Evolutionary conservation across 192 early-diverging fungal genomes (phyloP), one percentile per base, ranked within the genome.

Genomic region (Entomortierella beljakovae): DNA sequence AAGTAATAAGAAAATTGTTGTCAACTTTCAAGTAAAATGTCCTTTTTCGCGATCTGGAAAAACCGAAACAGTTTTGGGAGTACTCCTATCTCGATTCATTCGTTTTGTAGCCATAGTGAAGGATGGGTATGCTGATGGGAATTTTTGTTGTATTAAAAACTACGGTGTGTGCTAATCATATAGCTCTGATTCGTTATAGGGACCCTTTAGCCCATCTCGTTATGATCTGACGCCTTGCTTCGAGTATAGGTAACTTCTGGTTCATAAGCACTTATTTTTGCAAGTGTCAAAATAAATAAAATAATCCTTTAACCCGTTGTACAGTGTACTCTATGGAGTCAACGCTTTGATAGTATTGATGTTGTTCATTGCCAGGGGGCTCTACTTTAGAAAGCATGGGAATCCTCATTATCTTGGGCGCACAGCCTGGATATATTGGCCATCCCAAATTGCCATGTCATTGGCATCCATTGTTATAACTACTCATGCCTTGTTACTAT

Each of bases 361-460:
- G n/a, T 22, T 65, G 6, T 42, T 65, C n/a, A 0, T 58, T 9
- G 48, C 40, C 29, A 37, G 70, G 11, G 15, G 11, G 3, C 20
- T 2, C 15, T 46, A 46, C 15, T 16, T 46, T 11, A 46, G 43
- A 46, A 46, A 46, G 15, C 43, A 46, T 46, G 15, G 43, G 15
- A 16, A 46, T 11, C 48, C 57, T 1, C 71, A 74, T 31, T 25
- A 20, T 23, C 40, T 66, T 9, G 71, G 71, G 13, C 62, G 71
- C 13, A 74, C 71, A 32, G 57, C 23, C 18, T 60, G 48, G 57
- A 74, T 74, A n/a, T 74, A 66, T 20, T 74, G 71, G 71, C 71
- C 71, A 32, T 55, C 71, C 5, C 71, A 74, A 58, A 23, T 58
- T 15, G 37, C 64, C 6, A 74, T 74, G 63, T 8, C 51, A 7